Evolutionary conservation across 352 stramenopile genomes (phyloP).

Genomic region (Globisporangium ultimum): DNA sequence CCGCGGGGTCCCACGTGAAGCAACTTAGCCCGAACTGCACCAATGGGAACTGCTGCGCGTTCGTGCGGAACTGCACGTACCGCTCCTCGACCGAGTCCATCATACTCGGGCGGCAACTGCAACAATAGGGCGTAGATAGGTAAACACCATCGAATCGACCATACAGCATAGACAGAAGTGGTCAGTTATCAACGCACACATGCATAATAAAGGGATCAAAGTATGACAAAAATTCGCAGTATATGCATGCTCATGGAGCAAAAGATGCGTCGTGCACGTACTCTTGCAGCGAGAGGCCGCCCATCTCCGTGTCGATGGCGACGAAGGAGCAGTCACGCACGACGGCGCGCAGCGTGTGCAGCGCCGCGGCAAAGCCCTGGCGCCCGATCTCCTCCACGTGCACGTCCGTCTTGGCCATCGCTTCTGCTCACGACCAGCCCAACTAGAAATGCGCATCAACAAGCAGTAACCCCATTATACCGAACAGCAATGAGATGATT

Average conservation of each 20-base stretch:
- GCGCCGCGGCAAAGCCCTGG: slow-evolving; percentile 15
- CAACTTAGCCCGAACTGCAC: slow-evolving; percentile 75
- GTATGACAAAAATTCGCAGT: too few species aligned
- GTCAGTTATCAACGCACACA: too few species aligned
- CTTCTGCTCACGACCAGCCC: neutral
- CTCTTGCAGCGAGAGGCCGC: slow-evolving; percentile 63
- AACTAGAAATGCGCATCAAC: slow-evolving; percentile 50
- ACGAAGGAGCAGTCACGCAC: slow-evolving; percentile 55
- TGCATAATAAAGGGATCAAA: too few species aligned
- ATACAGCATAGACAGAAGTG: neutral
- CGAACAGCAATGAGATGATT: too few species aligned
- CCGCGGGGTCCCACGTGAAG: slow-evolving; percentile 51
- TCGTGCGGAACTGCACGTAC: slow-evolving; percentile 55
- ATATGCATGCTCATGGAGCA: too few species aligned
- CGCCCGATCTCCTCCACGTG: slow-evolving; percentile 20
- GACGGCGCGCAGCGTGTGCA: slow-evolving; percentile 27
- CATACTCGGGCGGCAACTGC: slow-evolving; percentile 47
- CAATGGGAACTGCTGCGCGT: slow-evolving; percentile 56
- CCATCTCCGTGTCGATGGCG: slow-evolving; percentile 76
- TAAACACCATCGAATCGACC: too few species aligned
- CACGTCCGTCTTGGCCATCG: slow-evolving; percentile 14
- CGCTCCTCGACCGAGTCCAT: slow-evolving; percentile 73
- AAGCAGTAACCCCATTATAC: too few species aligned
- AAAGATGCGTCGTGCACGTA: slow-evolving; percentile 25
- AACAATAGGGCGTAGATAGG: neutral